Evolutionary conservation across 495 filamentous ascomycete species (phyloP), one percentile per base, ranked within the genome.

Genomic region (Penicillium cinerascens): DNA sequence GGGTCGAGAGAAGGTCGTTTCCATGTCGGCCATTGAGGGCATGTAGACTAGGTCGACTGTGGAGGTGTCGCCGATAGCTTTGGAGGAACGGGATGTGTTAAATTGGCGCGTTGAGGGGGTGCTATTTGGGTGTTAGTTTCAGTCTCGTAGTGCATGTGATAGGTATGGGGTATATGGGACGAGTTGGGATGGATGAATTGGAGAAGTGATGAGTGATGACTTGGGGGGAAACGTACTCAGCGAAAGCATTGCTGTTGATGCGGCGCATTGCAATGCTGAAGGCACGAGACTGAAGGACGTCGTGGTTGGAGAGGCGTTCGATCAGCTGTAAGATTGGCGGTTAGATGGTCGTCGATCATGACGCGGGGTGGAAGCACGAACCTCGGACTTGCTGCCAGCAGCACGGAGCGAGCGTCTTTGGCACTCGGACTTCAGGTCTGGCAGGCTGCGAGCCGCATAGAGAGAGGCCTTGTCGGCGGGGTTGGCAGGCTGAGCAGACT

Each of bases 31-130:
- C 61, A 75, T 59, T 46, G 75, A 69, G 26, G 83, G 83, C 66
- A 87, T 70, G 74, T 78, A 84, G 59, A 76, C 77, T 55, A 85
- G 82, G 72, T 86, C 83, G 47, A 86, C 82, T 25, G 82, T 79
- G 37, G 80, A 83, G 52, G 67, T 70, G 71, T 86, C 82, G 54
- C 77, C 72, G 51, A 77, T 68, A 50, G 77, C 63, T 61, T 82
- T 82, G 45, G 73, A 69, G 52, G 75, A 61, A 49, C 79, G 80
- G 58, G 73, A 78, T 56, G 79, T 81, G 66, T 84, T 85, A 77
- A 84, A 84, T 59, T 75, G 72, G 47, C 81, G 82, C 61, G 67
- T 57, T 16, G 70, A 59, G 25, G 35, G 57, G 7, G 60, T 65
- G 44, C n/a, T n/a, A n/a, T 63, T 59, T 33, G 35, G 51, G 39